A percentile compares a stretch with the other conserved stretches of the same genome.
Evolutionary conservation across 345 rosid species (phyloP).

Genomic region (Populus tremula): DNA sequence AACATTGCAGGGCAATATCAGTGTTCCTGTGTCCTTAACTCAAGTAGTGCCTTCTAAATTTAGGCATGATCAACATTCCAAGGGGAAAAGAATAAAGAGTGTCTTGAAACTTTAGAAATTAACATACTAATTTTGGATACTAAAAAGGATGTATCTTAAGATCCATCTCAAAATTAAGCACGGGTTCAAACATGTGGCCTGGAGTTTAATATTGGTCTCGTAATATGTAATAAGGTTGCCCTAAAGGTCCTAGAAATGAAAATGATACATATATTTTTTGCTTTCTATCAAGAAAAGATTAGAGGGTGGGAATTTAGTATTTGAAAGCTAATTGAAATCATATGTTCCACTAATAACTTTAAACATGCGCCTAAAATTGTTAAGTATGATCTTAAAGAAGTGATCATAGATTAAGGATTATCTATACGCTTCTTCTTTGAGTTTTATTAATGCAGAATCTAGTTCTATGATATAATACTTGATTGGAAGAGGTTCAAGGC

Average conservation of each 20-base stretch:
- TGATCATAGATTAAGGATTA: background rate
- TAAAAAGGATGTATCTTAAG: background rate
- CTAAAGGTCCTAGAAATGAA: too few relatives aligned
- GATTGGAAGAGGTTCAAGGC: slow-evolving; percentile 10
- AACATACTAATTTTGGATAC: slow-evolving; percentile 9
- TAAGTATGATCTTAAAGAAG: background rate
- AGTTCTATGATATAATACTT: background rate
- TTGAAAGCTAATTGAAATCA: background rate
- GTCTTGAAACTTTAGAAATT: slow-evolving; percentile 16
- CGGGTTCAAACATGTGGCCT: slow-evolving; percentile 1
- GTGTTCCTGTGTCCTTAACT: background rate
- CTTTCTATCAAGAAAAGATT: background rate
- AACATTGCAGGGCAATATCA: slow-evolving; percentile 5
- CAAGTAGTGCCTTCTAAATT: background rate
- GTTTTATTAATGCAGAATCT: background rate
- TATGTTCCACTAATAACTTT: background rate
- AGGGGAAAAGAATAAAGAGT: background rate
- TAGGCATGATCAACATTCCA: slow-evolving; percentile 4
- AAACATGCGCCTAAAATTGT: background rate
- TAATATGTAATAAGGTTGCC: too few relatives aligned
- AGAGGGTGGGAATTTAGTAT: background rate
- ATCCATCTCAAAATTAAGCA: background rate
- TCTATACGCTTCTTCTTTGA: background rate
- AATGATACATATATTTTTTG: background rate
- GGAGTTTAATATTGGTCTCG: background rate